Evolutionary conservation across 2,329 filamentous ascomycete genomes (phyloP), one percentile per base, ranked within the genome.

Genomic region (Trichoderma sp.): DNA sequence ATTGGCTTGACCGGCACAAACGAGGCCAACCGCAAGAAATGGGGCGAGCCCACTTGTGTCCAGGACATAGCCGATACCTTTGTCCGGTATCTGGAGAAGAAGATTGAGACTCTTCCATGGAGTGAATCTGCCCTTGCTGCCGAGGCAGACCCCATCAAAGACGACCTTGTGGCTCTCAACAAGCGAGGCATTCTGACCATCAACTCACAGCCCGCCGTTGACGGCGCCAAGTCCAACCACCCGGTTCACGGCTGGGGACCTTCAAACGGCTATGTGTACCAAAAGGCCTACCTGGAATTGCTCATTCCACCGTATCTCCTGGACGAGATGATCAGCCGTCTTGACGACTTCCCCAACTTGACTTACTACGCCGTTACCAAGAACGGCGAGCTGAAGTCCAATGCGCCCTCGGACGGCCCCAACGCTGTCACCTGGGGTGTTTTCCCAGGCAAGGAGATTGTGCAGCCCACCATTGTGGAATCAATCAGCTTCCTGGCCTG

Each of bases 341-440:
- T 98, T 72, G 88, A 94, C 73, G 83, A 86, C 59, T 88, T 96
- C 75, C 87, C 90, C 3, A 91, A 96, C 73, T 83, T 99, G 76
- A 97, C 95, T 0, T 99, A 96, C 83, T 97, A 98, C 76, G 93
- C 94, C 58, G 93, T 97, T 71, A 96, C 92, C 75, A 94, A 93
- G 79, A 85, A 86, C 24, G 94, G 95, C 32, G 88, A 90, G 68
- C 85, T 98, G 68, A 90, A 89, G 79, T 96, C 93, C 32, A 98
- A 99, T 76, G 90, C 93, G 1, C 89, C 90, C 10, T 88, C 89
- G 26, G 93, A 96, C 74, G 92, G 93, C 6, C 96, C 96, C 46
- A 99, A 99, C 75, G 96, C 96, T n/a, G 92, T 99, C 60, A 99
- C 96, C 1, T 99, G 96, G 96, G 96, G 96, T 80, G 96, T 99